Base-by-base conservation (phyloP, 257 asterid genomes). In the Capsicum rhomboideum region DNA sequence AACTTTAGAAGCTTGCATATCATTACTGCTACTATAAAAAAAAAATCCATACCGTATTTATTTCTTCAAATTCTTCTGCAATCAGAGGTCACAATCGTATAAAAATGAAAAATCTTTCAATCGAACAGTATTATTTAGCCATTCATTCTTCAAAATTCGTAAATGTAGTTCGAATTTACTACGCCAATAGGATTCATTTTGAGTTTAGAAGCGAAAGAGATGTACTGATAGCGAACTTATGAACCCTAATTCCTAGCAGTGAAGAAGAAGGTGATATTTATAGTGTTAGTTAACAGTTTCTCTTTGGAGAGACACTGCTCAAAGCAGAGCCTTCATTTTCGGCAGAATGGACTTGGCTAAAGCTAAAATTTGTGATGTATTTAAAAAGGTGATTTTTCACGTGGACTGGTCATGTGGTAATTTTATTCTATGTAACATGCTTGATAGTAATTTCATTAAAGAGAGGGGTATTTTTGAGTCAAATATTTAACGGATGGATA, bases 1-100 rank as follows among this genome's bases (percentile, higher is more conserved):
- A 61, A 82, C 52, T 83, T 81, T 85, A 44, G 92, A 88, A 90
- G 87, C 82, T 86, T 84, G 84, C n/a, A 59, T 55, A 69, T 83
- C 88, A 84, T 89, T 85, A 53, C 54, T 55, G 23, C 37, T 61
- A 23, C 85, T 74, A 84, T 53, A n/a, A n/a, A 86, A 54, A 83
- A 85, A 83, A 80, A 87, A 28, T 92, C 97, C 95, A 90, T 91
- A 34, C 54, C 83, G 40, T 66, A 4, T 6, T 40, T 7, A 7
- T 5, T 40, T 50, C 42, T 40, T 42, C 81, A 50, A 50, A 10
- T 75, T 50, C n/a, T 82, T 77, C 91, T 88, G 91, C 88, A 78
- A 54, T 78, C 83, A 82, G 78, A 80, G 82, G 8, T 50, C 53
- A 59, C 46, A 44, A 82, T 5, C 55, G 8, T 9, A 80, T 21